Evolutionary conservation across 2,329 filamentous ascomycete genomes (phyloP), one percentile per base, ranked within the genome.

Genomic region (Macrophomina tecta): DNA sequence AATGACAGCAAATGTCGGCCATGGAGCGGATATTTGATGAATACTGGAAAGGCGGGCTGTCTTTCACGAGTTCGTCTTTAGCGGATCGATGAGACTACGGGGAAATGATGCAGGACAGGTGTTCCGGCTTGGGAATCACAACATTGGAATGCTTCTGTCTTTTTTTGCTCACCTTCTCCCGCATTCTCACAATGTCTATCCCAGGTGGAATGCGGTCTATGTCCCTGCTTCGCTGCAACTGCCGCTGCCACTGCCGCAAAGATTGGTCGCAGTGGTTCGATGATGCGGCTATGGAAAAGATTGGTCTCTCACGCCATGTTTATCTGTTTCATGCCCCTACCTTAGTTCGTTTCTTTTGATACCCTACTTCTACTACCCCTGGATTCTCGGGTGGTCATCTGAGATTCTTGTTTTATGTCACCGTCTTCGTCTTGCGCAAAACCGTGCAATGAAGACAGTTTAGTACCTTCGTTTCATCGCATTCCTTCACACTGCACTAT

Each of bases 341-440:
- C 42, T 42, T 64, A 42, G 46, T 64, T 53, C 61, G 46, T 64
- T 64, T 64, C 61, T 64, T 64, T 64, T 64, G 61, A 64, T 64
- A 64, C 61, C 61, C 61, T 64, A 64, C 61, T 62, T 53, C 61
- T 64, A 32, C 61, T 42, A 45, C 61, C 34, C 23, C 30, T 51
- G 49, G 61, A 53, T 51, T 40, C 18, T 52, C 48, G 36, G 49
- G 61, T 64, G 61, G 61, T 53, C 48, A 32, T 64, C 48, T 64
- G 46, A 64, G 46, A 42, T 42, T 64, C 45, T 18, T 46, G 36
- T 12, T 52, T 60, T 51, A 64, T 49, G 61, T 23, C 49, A 42
- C 11, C 18, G 30, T 64, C 38, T 53, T 64, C 38, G 30, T 63
- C 60, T 63, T 63, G 23, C 28, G 42, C 46, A 40, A 32, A 52